Evolutionary conservation across 495 filamentous ascomycete species (phyloP).

Genomic region (Astrothelium subdiscretum): DNA sequence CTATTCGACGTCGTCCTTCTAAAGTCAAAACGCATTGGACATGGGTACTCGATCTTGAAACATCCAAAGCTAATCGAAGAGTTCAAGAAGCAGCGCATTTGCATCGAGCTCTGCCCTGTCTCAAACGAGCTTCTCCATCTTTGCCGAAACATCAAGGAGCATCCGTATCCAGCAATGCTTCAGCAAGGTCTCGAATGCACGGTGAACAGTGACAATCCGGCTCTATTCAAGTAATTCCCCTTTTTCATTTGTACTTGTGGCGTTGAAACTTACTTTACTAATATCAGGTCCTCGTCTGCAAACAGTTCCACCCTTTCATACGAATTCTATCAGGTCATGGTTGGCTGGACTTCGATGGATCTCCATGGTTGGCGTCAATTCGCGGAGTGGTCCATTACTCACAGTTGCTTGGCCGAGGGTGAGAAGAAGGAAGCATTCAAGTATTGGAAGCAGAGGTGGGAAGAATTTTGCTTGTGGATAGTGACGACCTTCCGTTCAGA

Average conservation of each 20-base stretch:
- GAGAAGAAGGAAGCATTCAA: conserved; percentile 15
- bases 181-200: conserved; percentile 29
- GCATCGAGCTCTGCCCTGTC: conserved; percentile 30
- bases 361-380: conserved; percentile 32
- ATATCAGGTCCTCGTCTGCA: conserved; percentile 10
- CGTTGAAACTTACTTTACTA: conserved; percentile 3
- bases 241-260: background rate
- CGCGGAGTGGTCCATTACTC: conserved; percentile 26
- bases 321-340: conserved; percentile 34
- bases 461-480: conserved; percentile 23
- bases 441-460: conserved; percentile 22
- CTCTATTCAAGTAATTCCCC: conserved; percentile 26
- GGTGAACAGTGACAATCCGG: conserved; percentile 31
- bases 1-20: conserved; percentile 26
- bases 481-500: conserved; percentile 14
- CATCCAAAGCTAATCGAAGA: conserved; percentile 26
- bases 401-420: conserved; percentile 22
- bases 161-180: conserved; percentile 27
- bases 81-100: conserved; percentile 27
- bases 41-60: conserved; percentile 28
- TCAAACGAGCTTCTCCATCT: conserved; percentile 32
- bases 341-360: conserved; percentile 26
- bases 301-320: conserved; percentile 26
- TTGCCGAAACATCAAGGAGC: conserved; percentile 29
- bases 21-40: conserved; percentile 28